Percentiles rank a stretch among this genome's conserved stretches.
Evolutionary conservation across 176 grass and related monocot species (phyloP).

Genomic region (Zoysia pacifica): DNA sequence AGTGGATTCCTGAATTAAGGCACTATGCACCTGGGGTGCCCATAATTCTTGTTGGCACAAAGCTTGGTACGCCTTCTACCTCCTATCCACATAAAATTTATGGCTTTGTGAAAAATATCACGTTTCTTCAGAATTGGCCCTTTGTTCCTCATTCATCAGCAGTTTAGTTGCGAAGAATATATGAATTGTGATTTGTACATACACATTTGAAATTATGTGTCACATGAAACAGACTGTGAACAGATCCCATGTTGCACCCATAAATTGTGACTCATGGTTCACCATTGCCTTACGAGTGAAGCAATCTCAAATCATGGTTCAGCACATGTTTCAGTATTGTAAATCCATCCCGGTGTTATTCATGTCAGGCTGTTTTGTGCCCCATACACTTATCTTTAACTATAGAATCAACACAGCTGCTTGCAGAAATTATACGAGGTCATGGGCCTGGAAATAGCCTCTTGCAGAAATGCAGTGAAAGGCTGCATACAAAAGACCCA

Average conservation of each 20-base stretch:
- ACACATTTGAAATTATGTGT: not conserved
- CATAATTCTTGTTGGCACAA: slow-evolving; percentile 73
- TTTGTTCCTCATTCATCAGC: not conserved
- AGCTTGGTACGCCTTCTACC: slow-evolving; percentile 54
- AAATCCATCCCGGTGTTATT: not conserved
- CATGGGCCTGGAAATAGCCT: no score
- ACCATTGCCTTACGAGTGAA: not conserved
- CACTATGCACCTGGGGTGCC: slow-evolving; percentile 84
- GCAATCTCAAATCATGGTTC: slow-evolving; percentile 12
- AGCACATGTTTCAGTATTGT: not conserved
- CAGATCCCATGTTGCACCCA: not conserved
- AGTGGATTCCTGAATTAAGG: slow-evolving; percentile 81
- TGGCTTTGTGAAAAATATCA: slow-evolving; percentile 1
- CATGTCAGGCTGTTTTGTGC: not conserved
- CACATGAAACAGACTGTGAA: not conserved
- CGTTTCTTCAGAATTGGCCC: not conserved
- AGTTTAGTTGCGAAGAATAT: not conserved
- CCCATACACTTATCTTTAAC: not conserved
- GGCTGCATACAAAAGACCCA: no score
- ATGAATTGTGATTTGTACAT: not conserved
- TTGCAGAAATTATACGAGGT: slow-evolving; percentile 6
- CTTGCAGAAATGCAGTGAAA: no score
- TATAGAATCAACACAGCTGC: not conserved
- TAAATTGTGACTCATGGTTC: not conserved
- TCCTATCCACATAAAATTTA: slow-evolving; percentile 15